Evolutionary conservation across 345 rosid genomes (phyloP), one percentile per base, ranked within the genome.

Genomic region (Sonneratia caseolaris): DNA sequence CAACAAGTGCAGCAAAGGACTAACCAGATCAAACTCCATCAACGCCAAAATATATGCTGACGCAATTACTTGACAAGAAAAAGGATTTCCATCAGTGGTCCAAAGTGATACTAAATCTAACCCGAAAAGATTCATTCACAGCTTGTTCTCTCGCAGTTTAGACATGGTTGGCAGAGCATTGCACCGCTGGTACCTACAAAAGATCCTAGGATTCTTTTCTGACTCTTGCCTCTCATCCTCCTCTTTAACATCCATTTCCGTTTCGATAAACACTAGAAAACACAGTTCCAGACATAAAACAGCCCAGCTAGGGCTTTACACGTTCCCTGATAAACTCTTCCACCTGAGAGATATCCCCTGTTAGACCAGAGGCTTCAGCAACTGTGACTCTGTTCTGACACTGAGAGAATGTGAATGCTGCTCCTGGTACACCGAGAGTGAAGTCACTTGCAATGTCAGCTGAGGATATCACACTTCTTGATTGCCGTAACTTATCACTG

Each of bases 371-470:
- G 64, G 92, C 85, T 66, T 91, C 98, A 3, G 84, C 93, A 37
- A 87, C 71, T 0, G 92, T 84, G 73, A 94, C 92, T 74, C 75
- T 81, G 85, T 88, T 94, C 16, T 69, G 73, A 74, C 98, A 91
- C 42, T 91, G 96, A 14, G 86, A 57, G 82, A 94, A 91, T 27
- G 84, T 62, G 78, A 94, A 94, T 21, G 83, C 68, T 80, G 86
- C 84, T 72, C 95, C 98, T 57, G 87, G 78, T 45, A 81, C 76
- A 69, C 98, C 97, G 0, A 91, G 91, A 49, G 91, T 84, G 74
- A 82, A 81, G 75, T 91, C 95, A 73, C 80, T 85, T 18, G 96
- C 82, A 37, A 94, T 79, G 79, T 94, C 98, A 74, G 98, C 96
- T 37, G 85, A 81, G 9, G 96, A 90, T 47, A 91, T 53, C 74